These are phyloP conservation scores for Phytopythium cucurbitacearum DNA, from an alignment of 352 stramenopile genomes.

Conservation along the genomic window DNA sequence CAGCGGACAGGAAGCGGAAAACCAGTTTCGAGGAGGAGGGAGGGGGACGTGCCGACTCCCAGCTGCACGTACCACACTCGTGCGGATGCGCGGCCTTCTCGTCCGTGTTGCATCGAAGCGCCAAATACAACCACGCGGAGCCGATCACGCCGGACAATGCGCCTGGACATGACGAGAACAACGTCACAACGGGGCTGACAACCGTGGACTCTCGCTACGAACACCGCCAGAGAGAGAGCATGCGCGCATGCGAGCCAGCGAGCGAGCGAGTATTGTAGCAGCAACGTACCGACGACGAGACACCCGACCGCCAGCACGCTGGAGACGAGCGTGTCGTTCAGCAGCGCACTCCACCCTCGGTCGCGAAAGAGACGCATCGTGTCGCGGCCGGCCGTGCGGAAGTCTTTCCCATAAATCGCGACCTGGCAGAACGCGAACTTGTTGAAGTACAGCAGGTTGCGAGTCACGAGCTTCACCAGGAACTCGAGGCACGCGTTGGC, in stretches of 20 bases:
- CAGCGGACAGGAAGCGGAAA: background rate
- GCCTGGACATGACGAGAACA: conserved; percentile 24
- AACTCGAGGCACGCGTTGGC: conserved; percentile 83
- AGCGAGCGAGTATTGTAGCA: too few relatives aligned
- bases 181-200: background rate
- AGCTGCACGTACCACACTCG: conserved; percentile 55
- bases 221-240: conserved; percentile 1
- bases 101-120: conserved; percentile 55
- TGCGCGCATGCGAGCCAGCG: too few relatives aligned
- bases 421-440: conserved; percentile 87
- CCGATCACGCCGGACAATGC: conserved; percentile 68
- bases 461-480: conserved; percentile 61
- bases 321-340: conserved; percentile 80
- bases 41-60: background rate
- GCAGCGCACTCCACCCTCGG: conserved; percentile 69
- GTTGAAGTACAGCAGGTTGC: conserved; percentile 83
- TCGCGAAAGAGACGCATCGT: conserved; percentile 80
- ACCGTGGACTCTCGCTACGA: background rate
- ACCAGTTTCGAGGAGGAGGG: background rate
- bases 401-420: conserved; percentile 83
- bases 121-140: conserved; percentile 64
- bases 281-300: conserved; percentile 61
- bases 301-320: conserved; percentile 72
- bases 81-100: conserved; percentile 30
- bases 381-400: conserved; percentile 64